Percentiles rank a stretch among this genome's conserved stretches.
Conservation (phyloP, 2,329 filamentous ascomycete genomes). For the Sarocladium kiliense region DNA sequence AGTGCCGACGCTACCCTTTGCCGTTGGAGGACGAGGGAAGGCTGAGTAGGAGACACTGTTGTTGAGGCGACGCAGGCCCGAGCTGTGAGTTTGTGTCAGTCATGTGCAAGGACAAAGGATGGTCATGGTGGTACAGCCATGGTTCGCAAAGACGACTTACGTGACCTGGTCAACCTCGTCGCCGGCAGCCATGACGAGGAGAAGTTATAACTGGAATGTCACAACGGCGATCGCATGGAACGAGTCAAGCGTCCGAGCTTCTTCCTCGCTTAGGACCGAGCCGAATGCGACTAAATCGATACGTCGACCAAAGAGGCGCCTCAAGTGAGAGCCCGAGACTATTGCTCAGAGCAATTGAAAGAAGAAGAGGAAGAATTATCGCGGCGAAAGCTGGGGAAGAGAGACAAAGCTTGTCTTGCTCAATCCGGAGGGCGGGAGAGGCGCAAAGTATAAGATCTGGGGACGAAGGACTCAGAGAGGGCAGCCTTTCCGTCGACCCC, state of each 20-base stretch:
- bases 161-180: constrained; percentile 4
- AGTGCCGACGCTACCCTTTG: not conserved
- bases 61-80: not conserved
- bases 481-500: no score
- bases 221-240: not conserved
- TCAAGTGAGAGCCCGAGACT: no score
- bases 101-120: not conserved
- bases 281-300: not conserved
- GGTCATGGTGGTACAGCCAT: not conserved
- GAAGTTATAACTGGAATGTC: not conserved
- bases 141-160: not conserved
- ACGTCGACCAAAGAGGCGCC: no score
- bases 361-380: no score
- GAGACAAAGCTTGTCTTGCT: not conserved
- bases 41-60: constrained; percentile 3
- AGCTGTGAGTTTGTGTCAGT: not conserved
- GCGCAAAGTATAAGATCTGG: not conserved
- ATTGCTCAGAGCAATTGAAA: no score
- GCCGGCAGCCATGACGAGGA: not conserved
- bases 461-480: no score
- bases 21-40: not conserved
- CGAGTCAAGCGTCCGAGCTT: not conserved
- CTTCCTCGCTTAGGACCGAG: not conserved
- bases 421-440: not conserved
- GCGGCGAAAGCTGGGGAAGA: no score